Conservation (phyloP, 1,139 yeast species). For the Candida sp. region DNA sequence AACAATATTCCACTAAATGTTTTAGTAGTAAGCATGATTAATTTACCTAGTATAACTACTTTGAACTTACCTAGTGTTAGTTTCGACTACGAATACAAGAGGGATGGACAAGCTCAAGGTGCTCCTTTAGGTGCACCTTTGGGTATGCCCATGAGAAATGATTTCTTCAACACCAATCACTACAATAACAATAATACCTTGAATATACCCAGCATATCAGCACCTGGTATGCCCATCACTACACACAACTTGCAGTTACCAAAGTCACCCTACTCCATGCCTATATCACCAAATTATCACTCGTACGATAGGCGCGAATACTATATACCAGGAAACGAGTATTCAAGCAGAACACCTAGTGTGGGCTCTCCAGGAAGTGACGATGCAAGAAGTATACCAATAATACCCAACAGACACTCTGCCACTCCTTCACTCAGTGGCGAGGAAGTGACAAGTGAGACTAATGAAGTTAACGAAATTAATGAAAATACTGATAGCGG, state of each 20-base stretch:
- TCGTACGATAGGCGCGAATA: no score
- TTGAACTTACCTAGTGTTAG: background rate
- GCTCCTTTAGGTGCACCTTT: background rate
- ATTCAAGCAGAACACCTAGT: no score
- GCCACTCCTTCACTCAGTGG: background rate
- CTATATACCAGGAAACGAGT: background rate
- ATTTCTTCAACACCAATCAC: background rate
- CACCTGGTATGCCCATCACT: background rate
- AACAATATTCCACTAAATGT: background rate
- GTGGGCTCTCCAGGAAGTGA: background rate
- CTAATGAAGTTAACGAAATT: no score
- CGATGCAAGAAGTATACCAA: background rate
- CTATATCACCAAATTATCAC: background rate
- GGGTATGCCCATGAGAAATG: background rate
- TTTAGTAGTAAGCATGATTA: background rate
- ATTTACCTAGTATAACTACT: slow-evolving; percentile 1
- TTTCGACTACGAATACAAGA: background rate
- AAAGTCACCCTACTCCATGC: background rate
- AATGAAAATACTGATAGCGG: no score
- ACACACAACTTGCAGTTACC: no score
- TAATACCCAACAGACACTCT: background rate
- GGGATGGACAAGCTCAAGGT: background rate
- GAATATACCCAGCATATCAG: slow-evolving; percentile 1
- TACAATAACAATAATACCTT: slow-evolving; percentile 15
- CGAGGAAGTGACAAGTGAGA: background rate